phyloP scores from a whole-genome alignment of 129 eudicot genomes.

The Sambucus nigra region DNA sequence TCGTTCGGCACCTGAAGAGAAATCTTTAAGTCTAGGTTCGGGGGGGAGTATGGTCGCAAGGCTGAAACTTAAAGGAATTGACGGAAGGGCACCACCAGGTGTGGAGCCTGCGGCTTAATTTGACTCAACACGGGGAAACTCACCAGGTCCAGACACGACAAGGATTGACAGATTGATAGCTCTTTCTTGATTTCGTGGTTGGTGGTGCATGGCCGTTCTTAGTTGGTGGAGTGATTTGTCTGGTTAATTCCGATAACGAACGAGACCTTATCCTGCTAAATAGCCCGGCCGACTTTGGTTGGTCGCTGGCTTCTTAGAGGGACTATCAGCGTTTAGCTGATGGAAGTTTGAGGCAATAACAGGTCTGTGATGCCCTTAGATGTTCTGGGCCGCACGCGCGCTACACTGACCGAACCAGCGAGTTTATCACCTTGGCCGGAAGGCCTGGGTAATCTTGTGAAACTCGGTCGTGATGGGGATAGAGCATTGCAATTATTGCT shows the following conservation, averaged over 20 bases:
- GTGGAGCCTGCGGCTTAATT: too few relatives aligned
- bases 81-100: too few relatives aligned
- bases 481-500: background rate
- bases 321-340: background rate
- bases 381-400: too few relatives aligned
- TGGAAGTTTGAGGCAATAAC: too few relatives aligned
- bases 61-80: too few relatives aligned
- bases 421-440: background rate
- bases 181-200: too few relatives aligned
- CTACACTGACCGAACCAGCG: too few relatives aligned
- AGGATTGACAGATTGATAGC: too few relatives aligned
- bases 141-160: background rate
- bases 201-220: background rate
- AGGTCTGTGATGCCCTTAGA: too few relatives aligned
- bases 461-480: too few relatives aligned
- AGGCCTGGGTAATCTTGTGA: slow-evolving; percentile 1
- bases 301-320: background rate
- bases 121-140: too few relatives aligned
- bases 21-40: background rate
- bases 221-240: too few relatives aligned
- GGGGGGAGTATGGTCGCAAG: background rate
- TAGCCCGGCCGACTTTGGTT: background rate
- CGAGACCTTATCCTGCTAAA: slow-evolving; percentile 2
- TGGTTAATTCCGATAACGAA: background rate
- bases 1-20: background rate